Base-by-base conservation (phyloP, 2,329 filamentous ascomycete species). In the Cercospora sp. region DNA sequence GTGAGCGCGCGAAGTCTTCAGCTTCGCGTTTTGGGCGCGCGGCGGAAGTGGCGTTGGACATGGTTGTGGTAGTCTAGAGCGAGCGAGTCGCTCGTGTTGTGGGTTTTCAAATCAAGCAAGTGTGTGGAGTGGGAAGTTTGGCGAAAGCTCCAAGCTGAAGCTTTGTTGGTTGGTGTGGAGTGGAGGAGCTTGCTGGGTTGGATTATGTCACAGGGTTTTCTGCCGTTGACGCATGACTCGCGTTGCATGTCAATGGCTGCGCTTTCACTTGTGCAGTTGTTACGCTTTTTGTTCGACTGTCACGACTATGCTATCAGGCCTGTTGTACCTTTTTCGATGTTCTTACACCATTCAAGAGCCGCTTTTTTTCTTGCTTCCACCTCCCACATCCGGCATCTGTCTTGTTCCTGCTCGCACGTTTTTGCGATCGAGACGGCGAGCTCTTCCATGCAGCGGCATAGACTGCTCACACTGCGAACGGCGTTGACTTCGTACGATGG, bases 21-120 rank as follows among this genome's bases (percentile, higher is more conserved):
- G 90, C 91, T 4, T 88, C 90, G 72, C 93, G 90, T 82, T 94
- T 97, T 9, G 92, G 92, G 42, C 92, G 90, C 63, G 90, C 91
- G 30, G 89, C 69, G 13, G 70, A 69, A 23, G 70, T 65, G 12
- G 68, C 28, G 26, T 30, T 60, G 28, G 63, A 65, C 63, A 65
- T 65, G n/a, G 16, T 36, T 26, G 20, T 36, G 12, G 5, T 36
- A 36, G 33, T 13, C 33, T 5, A 36, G 33, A 36, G 33, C 33
- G 33, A 36, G 33, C 33, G 33, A 36, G 1, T 36, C 33, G 33
- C 33, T 40, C 36, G 36, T 40, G 36, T 3, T 16, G 36, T 7
- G 36, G 36, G 5, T n/a, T 7, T 40, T 16, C 13, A n/a, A n/a
- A 3, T 3, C 36, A 6, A 40, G 13, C 31, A 33, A 36, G 36